Evolutionary conservation across 441 rosid species (phyloP).

Genomic region (Pelargonium fulgidum): DNA sequence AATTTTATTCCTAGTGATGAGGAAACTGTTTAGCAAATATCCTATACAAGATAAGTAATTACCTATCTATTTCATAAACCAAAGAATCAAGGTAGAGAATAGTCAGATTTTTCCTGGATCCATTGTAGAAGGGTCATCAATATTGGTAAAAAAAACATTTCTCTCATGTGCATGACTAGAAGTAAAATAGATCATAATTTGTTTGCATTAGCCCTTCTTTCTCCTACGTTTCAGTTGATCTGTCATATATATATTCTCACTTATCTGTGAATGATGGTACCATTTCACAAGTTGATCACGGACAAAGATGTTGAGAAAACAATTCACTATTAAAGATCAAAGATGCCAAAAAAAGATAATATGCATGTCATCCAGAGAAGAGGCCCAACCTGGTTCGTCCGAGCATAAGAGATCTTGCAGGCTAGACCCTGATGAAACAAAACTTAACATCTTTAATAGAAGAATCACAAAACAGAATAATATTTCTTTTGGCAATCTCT

Average conservation of each 20-base stretch:
- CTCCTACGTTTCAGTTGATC: neutral
- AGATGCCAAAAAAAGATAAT: constrained; percentile 36
- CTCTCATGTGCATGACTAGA: neutral
- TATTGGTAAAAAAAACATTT: too few species aligned
- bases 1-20: neutral
- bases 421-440: constrained; percentile 38
- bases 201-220: neutral
- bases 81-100: neutral
- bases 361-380: constrained; percentile 24
- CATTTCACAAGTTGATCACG: constrained; percentile 2
- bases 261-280: neutral
- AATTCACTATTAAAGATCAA: constrained; percentile 3
- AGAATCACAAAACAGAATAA: constrained; percentile 15
- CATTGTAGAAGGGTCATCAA: too few species aligned
- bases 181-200: neutral
- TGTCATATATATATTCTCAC: neutral
- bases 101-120: neutral
- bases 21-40: neutral
- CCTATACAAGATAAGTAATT: neutral
- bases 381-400: constrained; percentile 31
- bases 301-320: neutral
- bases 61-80: neutral
- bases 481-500: neutral
- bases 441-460: constrained; percentile 16
- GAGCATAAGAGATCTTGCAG: constrained; percentile 47